These are phyloP conservation scores for Boletellus deceptivus DNA, from an alignment of 1,284 basidiomycete species.

Conservation along the genomic window DNA sequence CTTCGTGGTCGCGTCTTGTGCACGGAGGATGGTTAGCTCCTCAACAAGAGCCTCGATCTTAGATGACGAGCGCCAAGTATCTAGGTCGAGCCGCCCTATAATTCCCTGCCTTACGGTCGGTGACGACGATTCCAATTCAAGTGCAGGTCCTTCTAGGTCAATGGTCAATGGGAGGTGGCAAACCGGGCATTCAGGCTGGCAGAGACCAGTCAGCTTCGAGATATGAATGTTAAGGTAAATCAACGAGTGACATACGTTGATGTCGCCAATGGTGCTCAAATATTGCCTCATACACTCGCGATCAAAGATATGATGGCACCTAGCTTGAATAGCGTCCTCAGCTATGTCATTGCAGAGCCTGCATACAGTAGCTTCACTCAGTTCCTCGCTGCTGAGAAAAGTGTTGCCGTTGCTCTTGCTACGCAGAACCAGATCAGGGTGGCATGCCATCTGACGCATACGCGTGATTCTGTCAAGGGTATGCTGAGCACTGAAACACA, in stretches of 20 bases:
- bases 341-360: slow-evolving; percentile 96
- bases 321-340: slow-evolving; percentile 94
- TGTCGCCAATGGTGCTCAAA: slow-evolving; percentile 74
- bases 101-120: slow-evolving; percentile 85
- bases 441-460: slow-evolving; percentile 96
- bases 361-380: slow-evolving; percentile 78
- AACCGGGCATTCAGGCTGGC: slow-evolving; percentile 88
- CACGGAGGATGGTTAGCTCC: slow-evolving; percentile 82
- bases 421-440: slow-evolving; percentile 92
- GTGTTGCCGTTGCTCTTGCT: slow-evolving; percentile 74
- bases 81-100: slow-evolving; percentile 84
- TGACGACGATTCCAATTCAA: slow-evolving; percentile 74
- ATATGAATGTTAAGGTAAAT: not conserved
- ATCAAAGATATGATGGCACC: slow-evolving; percentile 90
- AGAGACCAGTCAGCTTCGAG: not conserved
- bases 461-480: slow-evolving; percentile 59
- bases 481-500: not conserved
- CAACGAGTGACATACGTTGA: slow-evolving; percentile 47
- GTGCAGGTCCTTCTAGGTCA: slow-evolving; percentile 89
- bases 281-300: slow-evolving; percentile 97
- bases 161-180: slow-evolving; percentile 94
- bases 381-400: slow-evolving; percentile 55
- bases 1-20: slow-evolving; percentile 91
- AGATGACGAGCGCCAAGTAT: slow-evolving; percentile 90
- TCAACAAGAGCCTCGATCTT: slow-evolving; percentile 98